Conservation (phyloP, 2,329 filamentous ascomycete genomes). For the Fusarium veterinarium region DNA sequence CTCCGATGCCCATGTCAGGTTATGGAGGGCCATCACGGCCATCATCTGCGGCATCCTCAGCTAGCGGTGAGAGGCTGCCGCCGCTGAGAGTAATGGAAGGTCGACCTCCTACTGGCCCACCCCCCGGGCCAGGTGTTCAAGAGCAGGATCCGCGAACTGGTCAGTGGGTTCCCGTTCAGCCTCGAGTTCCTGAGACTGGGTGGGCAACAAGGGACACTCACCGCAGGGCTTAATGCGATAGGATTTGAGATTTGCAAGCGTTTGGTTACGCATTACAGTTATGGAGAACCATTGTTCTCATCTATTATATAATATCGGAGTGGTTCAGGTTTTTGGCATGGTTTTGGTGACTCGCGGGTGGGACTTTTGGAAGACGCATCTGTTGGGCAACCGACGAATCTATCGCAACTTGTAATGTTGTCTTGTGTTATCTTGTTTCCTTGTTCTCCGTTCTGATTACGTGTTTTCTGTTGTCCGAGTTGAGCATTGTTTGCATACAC, state of each 20-base stretch:
- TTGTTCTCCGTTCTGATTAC: conserved; percentile 9
- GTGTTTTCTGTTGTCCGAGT: conserved; percentile 29
- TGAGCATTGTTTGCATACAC: conserved; percentile 27
- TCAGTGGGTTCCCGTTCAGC: conserved; percentile 51
- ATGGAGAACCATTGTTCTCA: conserved; percentile 18
- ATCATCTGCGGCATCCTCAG: conserved; percentile 52
- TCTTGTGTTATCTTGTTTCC: conserved; percentile 21
- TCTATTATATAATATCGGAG: conserved; percentile 41
- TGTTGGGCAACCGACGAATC: conserved; percentile 44
- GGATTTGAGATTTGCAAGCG: conserved; percentile 18
- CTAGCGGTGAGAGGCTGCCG: conserved; percentile 58
- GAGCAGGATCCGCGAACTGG: conserved; percentile 53
- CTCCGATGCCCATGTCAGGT: conserved; percentile 54
- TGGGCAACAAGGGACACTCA: conserved; percentile 50
- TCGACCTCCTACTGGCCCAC: conserved; percentile 38
- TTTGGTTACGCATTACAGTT: background rate
- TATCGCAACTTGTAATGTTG: conserved; percentile 26
- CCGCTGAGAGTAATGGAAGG: conserved; percentile 61
- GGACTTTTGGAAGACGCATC: conserved; percentile 45
- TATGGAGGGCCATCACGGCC: conserved; percentile 54
- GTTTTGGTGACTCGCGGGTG: conserved; percentile 36
- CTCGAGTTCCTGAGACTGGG: conserved; percentile 49
- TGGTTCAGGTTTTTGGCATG: conserved; percentile 33
- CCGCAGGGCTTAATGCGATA: conserved; percentile 40
- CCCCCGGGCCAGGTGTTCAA: conserved; percentile 43